A percentile compares a stretch with the other conserved stretches of the same genome.
These are phyloP conservation scores for Butyriboletus loyo DNA, from an alignment of 768 basidiomycete genomes.

Conservation along the genomic window DNA sequence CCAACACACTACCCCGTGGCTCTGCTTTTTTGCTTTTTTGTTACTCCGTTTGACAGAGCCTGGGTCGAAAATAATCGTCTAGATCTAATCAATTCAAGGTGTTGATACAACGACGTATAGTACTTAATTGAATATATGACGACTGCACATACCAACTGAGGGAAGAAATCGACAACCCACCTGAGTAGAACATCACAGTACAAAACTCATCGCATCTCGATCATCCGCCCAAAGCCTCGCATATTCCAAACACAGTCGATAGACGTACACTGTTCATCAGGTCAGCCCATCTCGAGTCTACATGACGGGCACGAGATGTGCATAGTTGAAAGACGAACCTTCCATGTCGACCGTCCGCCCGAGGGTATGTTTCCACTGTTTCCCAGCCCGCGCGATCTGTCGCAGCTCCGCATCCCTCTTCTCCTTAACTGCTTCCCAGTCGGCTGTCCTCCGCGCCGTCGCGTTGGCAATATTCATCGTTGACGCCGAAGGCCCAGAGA, in stretches of 20 bases:
- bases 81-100: neutral
- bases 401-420: conserved; percentile 73
- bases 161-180: neutral
- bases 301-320: no score
- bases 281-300: neutral
- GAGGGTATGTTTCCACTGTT: conserved; percentile 85
- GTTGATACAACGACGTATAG: neutral
- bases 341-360: conserved; percentile 90
- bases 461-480: conserved; percentile 54
- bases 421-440: conserved; percentile 31
- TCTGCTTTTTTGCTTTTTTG: no score
- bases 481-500: conserved; percentile 75
- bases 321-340: conserved; percentile 46
- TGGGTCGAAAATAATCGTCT: neutral
- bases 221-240: conserved; percentile 83
- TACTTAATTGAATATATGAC: neutral
- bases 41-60: no score
- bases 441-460: conserved; percentile 34
- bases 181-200: conserved; percentile 10
- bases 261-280: conserved; percentile 65
- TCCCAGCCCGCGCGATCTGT: conserved; percentile 88
- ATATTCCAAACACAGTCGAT: conserved; percentile 85
- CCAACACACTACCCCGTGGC: no score
- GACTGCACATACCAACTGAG: neutral
- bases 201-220: conserved; percentile 62